Evolutionary conservation across 768 basidiomycete genomes (phyloP), one percentile per base, ranked within the genome.

Genomic region (Psilocybe azurescens): DNA sequence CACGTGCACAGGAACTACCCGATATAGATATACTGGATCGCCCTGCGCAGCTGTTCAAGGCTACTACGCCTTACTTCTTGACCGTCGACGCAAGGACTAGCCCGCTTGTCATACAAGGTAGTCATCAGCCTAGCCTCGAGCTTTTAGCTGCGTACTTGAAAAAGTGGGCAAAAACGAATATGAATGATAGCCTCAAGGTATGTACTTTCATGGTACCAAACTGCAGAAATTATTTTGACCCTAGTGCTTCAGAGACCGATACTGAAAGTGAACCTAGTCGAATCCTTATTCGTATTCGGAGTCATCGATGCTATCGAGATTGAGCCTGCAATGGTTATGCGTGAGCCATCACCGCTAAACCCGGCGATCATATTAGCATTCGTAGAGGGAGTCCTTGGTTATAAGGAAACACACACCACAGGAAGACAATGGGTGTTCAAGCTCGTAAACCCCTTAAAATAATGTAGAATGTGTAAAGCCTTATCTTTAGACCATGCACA

Each of bases 321-420:
- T 28, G 76, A 77, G 56, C 74, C 74, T 11, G 58, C 30, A 4
- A 61, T 60, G 50, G 62, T 69, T 52, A 67, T 63, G 18, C 65
- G 33, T 53, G 64, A 18, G 49, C 54, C 28, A 41, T 38, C 24
- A 11, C 58, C 63, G 7, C 63, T 77, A 18, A 79, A 79, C 62
- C 77, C 78, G 3, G 67, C 75, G 0, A 50, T 78, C 9, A 59
- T 79, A 13, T 64, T 81, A 14, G 73, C 76, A 2, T 79, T 79
- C 56, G 69, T 81, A 13, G 78, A 81, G 67, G 77, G 77, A 2
- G 71, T 77, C 3, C 64, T 79, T 63, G 75, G 75, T 14, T 80
- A 77, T 64, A 70, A 74, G 60, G 67, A 77, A 59, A 68, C 72
- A 2, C 73, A 75, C 59, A 78, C 75, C 10, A 72, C 65, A 46